Conservation (phyloP, 2,329 filamentous ascomycete genomes). For the Simplicillium aogashimaense region DNA sequence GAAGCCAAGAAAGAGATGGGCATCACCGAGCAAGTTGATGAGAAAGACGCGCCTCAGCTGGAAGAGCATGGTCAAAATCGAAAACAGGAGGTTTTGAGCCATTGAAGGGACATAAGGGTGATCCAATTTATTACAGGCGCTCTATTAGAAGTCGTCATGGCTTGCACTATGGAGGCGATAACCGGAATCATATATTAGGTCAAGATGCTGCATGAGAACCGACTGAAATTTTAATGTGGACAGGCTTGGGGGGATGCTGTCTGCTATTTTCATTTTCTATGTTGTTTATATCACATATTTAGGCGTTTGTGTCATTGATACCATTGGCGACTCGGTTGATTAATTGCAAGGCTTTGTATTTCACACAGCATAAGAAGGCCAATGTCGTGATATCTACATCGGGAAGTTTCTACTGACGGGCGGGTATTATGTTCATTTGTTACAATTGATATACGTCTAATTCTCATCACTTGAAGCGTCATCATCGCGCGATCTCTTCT, state of each 20-base stretch:
- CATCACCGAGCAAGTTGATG: not conserved
- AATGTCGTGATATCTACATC: constrained; percentile 1
- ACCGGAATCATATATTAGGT: constrained; percentile 6
- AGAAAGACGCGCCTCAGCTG: not conserved
- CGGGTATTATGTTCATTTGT: no score
- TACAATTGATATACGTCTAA: no score
- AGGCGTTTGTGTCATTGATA: not conserved
- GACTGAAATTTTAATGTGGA: no score
- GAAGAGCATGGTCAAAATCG: constrained; percentile 5
- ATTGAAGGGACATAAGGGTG: constrained; percentile 1
- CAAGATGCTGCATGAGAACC: not conserved
- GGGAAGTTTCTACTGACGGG: no score
- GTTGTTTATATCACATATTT: not conserved
- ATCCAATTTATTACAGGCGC: no score
- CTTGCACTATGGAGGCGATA: constrained; percentile 4
- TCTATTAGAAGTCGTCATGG: no score
- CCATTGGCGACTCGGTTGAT: no score
- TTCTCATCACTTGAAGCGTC: constrained; percentile 22
- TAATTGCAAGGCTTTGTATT: constrained; percentile 1
- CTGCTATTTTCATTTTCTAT: constrained; percentile 3
- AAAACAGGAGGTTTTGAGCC: constrained; percentile 14
- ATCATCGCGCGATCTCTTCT: constrained; percentile 19
- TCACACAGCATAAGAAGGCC: constrained; percentile 2
- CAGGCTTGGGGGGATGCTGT: no score
- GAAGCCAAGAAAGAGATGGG: constrained; percentile 8